Evolutionary conservation across 768 basidiomycete species (phyloP), one percentile per base, ranked within the genome.

Genomic region (Leccinum obscurum): DNA sequence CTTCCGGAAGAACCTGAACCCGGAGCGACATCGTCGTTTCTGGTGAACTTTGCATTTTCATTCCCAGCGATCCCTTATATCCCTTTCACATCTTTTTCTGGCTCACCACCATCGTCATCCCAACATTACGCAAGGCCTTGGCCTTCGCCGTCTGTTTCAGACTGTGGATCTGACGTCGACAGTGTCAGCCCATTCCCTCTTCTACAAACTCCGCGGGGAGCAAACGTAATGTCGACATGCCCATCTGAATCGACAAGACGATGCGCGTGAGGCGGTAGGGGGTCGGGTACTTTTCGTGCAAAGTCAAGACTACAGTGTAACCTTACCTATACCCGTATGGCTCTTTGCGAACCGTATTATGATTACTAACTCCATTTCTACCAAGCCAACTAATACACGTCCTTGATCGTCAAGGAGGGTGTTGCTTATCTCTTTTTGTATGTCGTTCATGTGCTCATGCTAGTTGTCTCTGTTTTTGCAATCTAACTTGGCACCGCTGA

Each of bases 111-210:
- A 4, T 81, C 80, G 11, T 78, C 73, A 58, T 88, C 87, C 87
- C 87, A 88, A 66, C 83, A 62, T 86, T 83, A 14, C 72, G 72
- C 22, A 80, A 73, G 10, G 28, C 10, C 10, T 37, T 55, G 20
- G 17, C 30, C 55, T 59, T 64, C 22, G 26, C 9, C 3, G 8
- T 32, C 56, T 11, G 32, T 11, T 34, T 34, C 32, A 34, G 30
- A 30, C n/a, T 60, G 32, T 54, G 10, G 10, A 59, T 49, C 54
- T 24, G 59, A 37, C 49, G 51, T 48, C 39, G 60, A 51, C 8
- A 52, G 30, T 30, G 30, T 30, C 57, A n/a, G 39, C 15, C 11
- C 55, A 59, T 32, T 11, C 32, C 9, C 55, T 44, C 26, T 7
- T 50, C 65, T 66, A 49, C 37, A 35, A 46, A 24, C 11, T 11